These are phyloP conservation scores for Scopulariopsis brevicaulis DNA, from an alignment of 2,329 filamentous ascomycete genomes.

Conservation along the genomic window DNA sequence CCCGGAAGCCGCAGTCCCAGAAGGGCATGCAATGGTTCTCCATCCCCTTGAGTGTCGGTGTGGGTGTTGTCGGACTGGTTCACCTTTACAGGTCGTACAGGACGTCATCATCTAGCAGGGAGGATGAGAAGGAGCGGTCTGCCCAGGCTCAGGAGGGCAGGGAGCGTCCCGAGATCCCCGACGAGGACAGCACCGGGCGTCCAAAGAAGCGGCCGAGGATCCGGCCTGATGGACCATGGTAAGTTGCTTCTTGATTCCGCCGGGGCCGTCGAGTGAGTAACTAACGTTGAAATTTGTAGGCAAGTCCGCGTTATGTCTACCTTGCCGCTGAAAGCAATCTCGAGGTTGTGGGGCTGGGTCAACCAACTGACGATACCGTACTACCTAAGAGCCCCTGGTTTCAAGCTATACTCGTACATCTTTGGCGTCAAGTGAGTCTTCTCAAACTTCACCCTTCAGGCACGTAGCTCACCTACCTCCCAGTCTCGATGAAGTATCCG, in stretches of 20 bases:
- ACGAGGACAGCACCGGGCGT: conserved; percentile 11
- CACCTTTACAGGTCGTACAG: conserved; percentile 67
- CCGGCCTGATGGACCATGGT: conserved; percentile 78
- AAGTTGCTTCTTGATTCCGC: conserved; percentile 11
- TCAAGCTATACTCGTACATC: conserved; percentile 80
- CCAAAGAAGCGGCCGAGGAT: conserved; percentile 49
- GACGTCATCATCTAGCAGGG: conserved; percentile 13
- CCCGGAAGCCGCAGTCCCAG: conserved; percentile 14
- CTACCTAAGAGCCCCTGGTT: conserved; percentile 77
- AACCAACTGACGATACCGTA: conserved; percentile 85
- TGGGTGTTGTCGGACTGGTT: conserved; percentile 71
- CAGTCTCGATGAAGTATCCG: conserved; percentile 73
- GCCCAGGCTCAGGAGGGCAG: conserved; percentile 20
- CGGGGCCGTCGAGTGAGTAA: background rate
- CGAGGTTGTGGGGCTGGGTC: conserved; percentile 79
- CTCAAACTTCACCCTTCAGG: background rate
- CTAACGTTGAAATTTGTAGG: conserved; percentile 29
- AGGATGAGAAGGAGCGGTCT: conserved; percentile 39
- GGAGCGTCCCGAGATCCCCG: conserved; percentile 7
- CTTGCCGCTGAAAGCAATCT: conserved; percentile 80
- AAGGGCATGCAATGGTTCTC: conserved; percentile 73
- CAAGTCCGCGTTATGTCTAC: conserved; percentile 92
- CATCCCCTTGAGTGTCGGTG: conserved; percentile 76
- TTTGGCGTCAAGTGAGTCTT: conserved; percentile 67
- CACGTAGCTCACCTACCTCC: conserved; percentile 11